phyloP scores from a whole-genome alignment of 1,284 basidiomycete species.

The Schizophyllum commune region DNA sequence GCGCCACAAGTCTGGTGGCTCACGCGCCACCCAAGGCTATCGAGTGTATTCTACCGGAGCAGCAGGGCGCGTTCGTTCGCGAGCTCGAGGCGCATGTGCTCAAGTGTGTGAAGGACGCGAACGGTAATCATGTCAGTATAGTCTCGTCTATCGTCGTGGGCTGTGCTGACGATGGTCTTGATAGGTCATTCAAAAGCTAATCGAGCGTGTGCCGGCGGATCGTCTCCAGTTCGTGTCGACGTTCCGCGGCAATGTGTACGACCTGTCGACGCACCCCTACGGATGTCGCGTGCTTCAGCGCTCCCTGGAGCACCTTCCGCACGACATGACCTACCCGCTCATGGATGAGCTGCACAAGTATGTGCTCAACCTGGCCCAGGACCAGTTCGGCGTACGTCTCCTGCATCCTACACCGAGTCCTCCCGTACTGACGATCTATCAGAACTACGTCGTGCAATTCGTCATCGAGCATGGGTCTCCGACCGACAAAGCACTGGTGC shows the following conservation, averaged over 20 bases:
- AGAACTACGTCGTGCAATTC: conserved; percentile 97
- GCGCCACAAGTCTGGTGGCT: not conserved
- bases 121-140: conserved; percentile 84
- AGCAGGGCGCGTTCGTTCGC: conserved; percentile 68
- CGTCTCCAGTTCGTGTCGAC: conserved; percentile 71
- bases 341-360: conserved; percentile 82
- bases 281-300: conserved; percentile 95
- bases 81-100: conserved; percentile 82
- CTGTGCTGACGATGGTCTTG: conserved; percentile 2
- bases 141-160: not conserved
- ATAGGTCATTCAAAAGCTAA: conserved; percentile 76
- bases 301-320: conserved; percentile 81
- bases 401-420: not conserved
- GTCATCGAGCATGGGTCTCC: conserved; percentile 76
- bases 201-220: conserved; percentile 74
- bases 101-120: conserved; percentile 86
- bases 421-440: conserved; percentile 6
- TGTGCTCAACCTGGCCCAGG: conserved; percentile 68
- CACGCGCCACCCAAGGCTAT: conserved; percentile 52
- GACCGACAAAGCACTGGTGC: conserved; percentile 64
- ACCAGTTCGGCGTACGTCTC: conserved; percentile 77
- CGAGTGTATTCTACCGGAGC: conserved; percentile 72
- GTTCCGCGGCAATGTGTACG: conserved; percentile 80
- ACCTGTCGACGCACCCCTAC: conserved; percentile 86
- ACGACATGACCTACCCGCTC: conserved; percentile 61